Conservation (phyloP, 345 rosid genomes). For the Salix koriyanagi region DNA sequence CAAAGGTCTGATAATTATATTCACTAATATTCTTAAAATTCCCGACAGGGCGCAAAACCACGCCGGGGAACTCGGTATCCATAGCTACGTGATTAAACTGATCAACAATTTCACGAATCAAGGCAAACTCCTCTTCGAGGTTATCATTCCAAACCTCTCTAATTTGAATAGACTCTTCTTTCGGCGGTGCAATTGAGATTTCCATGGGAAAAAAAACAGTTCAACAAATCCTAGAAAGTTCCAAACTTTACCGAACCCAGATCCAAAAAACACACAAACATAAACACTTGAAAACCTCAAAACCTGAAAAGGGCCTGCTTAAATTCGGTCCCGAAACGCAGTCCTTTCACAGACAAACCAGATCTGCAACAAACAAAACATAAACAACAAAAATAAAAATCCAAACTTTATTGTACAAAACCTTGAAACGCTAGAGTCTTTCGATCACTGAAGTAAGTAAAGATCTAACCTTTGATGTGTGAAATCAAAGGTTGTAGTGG, state of each 20-base stretch:
- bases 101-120: slow-evolving; percentile 81
- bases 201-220: slow-evolving; percentile 7
- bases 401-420: background rate
- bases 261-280: slow-evolving; percentile 41
- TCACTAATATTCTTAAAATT: slow-evolving; percentile 75
- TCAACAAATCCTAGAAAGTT: background rate
- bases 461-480: slow-evolving; percentile 41
- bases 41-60: slow-evolving; percentile 71
- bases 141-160: slow-evolving; percentile 91
- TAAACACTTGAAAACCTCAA: slow-evolving; percentile 32
- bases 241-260: slow-evolving; percentile 31
- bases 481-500: slow-evolving; percentile 14
- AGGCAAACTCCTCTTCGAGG: slow-evolving; percentile 61
- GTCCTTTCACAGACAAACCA: background rate
- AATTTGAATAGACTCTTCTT: slow-evolving; percentile 60
- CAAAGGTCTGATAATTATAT: slow-evolving; percentile 69
- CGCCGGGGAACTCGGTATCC: slow-evolving; percentile 97
- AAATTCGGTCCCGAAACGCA: background rate
- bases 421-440: background rate
- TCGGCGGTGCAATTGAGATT: slow-evolving; percentile 52
- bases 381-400: background rate
- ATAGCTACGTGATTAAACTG: slow-evolving; percentile 55
- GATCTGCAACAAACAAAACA: slow-evolving; percentile 20
- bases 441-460: background rate
- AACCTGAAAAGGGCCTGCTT: background rate